Evolutionary conservation across 2,329 filamentous ascomycete genomes (phyloP).

Genomic region (Colletotrichum siamense): DNA sequence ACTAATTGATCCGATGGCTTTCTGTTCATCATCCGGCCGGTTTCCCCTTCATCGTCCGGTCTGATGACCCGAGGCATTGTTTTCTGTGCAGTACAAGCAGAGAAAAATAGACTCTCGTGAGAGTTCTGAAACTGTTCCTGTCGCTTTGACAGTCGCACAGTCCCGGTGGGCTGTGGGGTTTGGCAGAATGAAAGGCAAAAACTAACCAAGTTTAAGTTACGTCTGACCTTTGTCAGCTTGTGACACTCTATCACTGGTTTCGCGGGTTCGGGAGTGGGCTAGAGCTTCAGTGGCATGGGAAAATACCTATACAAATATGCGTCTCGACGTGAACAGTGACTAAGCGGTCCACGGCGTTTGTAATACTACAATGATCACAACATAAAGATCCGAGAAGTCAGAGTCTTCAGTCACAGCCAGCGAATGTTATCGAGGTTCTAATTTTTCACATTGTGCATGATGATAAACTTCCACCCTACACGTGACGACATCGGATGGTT

Average conservation of each 20-base stretch:
- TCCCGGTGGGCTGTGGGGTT: background rate
- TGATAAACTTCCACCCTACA: background rate
- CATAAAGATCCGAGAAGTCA: background rate
- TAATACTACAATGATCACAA: background rate
- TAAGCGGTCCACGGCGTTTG: background rate
- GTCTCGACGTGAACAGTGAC: background rate
- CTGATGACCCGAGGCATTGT: background rate
- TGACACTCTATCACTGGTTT: background rate
- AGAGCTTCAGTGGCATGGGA: background rate
- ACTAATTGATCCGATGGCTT: background rate
- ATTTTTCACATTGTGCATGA: background rate
- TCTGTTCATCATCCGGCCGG: background rate
- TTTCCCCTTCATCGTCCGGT: background rate
- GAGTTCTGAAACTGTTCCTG: background rate
- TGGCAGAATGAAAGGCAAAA: background rate
- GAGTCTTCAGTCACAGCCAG: background rate
- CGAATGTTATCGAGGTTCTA: background rate
- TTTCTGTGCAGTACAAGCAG: background rate
- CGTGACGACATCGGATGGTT: background rate
- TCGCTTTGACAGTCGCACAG: background rate
- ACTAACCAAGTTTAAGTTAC: background rate
- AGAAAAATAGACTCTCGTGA: background rate
- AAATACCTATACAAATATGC: background rate
- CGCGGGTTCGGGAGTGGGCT: background rate
- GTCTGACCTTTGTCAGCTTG: background rate